Evolutionary conservation across 495 filamentous ascomycete genomes (phyloP).

Genomic region (Aspergillus biplanus): DNA sequence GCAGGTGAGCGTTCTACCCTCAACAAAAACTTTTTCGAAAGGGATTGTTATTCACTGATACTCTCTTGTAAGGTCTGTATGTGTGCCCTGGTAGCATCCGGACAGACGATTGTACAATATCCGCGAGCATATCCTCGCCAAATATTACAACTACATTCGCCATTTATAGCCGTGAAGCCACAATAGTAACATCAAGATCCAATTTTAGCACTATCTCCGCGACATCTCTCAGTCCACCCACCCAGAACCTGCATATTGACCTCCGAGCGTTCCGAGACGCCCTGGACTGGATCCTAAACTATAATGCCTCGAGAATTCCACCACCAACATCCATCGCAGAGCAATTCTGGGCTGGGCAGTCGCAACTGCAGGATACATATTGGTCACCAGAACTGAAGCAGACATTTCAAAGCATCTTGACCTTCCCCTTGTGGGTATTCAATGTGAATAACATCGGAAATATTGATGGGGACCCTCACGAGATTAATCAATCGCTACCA

Average conservation of each 20-base stretch:
- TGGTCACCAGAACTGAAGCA: background rate
- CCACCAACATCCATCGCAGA: background rate
- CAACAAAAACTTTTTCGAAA: no score
- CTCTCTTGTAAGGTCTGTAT: background rate
- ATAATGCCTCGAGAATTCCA: background rate
- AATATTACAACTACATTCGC: background rate
- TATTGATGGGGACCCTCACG: background rate
- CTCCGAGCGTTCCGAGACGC: background rate
- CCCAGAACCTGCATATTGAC: background rate
- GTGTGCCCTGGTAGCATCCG: background rate
- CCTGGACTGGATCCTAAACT: background rate
- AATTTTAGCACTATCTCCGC: background rate
- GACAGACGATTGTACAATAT: background rate
- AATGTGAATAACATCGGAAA: conserved; percentile 5
- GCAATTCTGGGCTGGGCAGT: background rate
- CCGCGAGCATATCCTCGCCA: background rate
- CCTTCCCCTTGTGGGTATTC: conserved; percentile 2
- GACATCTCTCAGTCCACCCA: background rate
- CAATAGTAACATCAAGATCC: background rate
- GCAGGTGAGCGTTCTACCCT: background rate
- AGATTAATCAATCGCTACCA: background rate
- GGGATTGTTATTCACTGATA: no score
- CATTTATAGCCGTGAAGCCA: background rate
- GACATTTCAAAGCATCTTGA: conserved; percentile 1
- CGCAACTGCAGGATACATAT: background rate